Evolutionary conservation across 495 filamentous ascomycete genomes (phyloP), one percentile per base, ranked within the genome.

Genomic region (Darksidea phi): DNA sequence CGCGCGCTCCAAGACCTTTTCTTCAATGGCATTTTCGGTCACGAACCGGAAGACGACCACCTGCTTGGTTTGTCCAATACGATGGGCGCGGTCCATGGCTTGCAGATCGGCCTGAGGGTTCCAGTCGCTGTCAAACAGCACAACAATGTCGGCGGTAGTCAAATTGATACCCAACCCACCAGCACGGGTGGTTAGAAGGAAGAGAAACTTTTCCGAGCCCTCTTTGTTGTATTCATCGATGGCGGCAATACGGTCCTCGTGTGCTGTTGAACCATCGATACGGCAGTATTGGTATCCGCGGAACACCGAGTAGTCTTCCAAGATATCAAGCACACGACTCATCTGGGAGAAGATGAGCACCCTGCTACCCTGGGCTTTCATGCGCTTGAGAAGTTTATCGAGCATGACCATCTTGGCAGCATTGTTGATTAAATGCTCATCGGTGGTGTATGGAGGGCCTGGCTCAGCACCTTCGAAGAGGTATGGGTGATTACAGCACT

Each of bases 261-360:
- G 95, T 1, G 94, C 94, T 1, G 95, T 99, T 8, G 90, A 87
- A 61, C 95, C 95, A 73, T 99, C 95, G 64, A 99, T 99, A 69
- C 95, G 89, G 75, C 93, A 97, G 73, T 99, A 99, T 54, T 95
- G 87, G 76, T 87, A 96, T 13, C 89, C 87, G 17, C 95, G 79
- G 78, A 97, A 94, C 32, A 97, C 90, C 66, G 91, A 96, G 76
- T 99, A 99, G 73, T 99, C 95, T 71, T 99, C 95, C 24, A 99
- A 79, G 46, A 99, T 97, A 70, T 99, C 95, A 23, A 99, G 78
- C 26, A 97, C 82, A 82, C 95, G 88, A 63, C 91, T 96, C 95
- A 99, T 99, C 68, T 99, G 95, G 0, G 95, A 97, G 78, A 99
- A 99, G 68, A 99, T 99, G 45, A 99, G 82, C 17, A 97, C 91